Conservation (phyloP, 495 filamentous ascomycete species). For the Penicillium silybi region DNA sequence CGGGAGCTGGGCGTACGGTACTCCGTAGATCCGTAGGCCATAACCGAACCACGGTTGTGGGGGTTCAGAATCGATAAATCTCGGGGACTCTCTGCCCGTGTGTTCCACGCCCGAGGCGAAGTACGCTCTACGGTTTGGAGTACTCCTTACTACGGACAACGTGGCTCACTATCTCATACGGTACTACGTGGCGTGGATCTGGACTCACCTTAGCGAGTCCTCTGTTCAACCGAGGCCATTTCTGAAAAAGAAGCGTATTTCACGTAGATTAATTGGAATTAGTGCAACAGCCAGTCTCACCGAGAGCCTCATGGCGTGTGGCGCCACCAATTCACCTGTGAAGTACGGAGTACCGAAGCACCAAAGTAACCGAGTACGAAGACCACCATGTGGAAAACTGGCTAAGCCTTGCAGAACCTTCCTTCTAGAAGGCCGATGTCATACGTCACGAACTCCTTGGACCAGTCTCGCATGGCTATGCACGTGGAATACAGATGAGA, state of each 20-base stretch:
- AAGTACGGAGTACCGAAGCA: not conserved
- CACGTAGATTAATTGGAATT: not conserved
- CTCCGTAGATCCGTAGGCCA: conserved; percentile 12
- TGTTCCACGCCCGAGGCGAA: too few species aligned
- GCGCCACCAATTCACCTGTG: not conserved
- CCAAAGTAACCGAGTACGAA: too few species aligned
- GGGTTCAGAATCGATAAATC: not conserved
- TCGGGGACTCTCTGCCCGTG: not conserved
- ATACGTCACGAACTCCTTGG: not conserved
- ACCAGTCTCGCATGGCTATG: not conserved
- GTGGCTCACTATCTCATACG: not conserved
- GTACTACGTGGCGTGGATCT: not conserved
- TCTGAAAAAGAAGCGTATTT: not conserved
- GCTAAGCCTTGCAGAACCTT: not conserved
- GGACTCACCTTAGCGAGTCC: not conserved
- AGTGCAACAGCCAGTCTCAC: not conserved
- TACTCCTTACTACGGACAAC: not conserved
- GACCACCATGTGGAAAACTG: not conserved
- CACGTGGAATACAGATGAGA: not conserved
- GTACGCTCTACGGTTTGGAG: too few species aligned
- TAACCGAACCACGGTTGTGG: not conserved
- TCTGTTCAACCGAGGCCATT: not conserved
- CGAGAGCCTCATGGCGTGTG: not conserved
- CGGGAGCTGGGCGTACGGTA: not conserved
- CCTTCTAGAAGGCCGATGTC: not conserved